Base-by-base conservation (phyloP, 768 basidiomycete genomes). In the Macrolepiota dolichaula region DNA sequence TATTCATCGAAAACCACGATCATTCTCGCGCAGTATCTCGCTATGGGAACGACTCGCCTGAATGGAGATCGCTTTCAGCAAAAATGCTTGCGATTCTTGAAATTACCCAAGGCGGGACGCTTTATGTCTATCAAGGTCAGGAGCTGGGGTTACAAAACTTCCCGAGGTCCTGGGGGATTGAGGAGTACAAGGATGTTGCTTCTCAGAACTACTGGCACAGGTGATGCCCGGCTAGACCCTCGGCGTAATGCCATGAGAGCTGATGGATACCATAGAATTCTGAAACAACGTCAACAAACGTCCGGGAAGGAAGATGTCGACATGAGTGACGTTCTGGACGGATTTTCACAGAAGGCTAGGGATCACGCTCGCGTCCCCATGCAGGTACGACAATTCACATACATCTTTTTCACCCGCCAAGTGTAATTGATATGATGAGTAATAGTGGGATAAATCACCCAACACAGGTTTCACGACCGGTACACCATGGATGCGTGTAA, bases 81-180 rank as follows among this genome's bases (percentile, higher is more conserved):
- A 91, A 91, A 70, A 73, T 91, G 71, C 71, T 91, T 19, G 81
- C 85, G 0, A 75, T 88, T 57, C 70, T 89, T 37, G 80, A 90
- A 63, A 74, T 82, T 37, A 81, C 85, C 1, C 84, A 87, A 44
- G 74, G 78, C 7, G 89, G 90, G 5, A 89, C 89, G 19, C 72
- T 86, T 62, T 92, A 85, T 69, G 76, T 92, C 11, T 92, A 86
- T 68, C 88, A 92, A 73, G 90, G 89, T 5, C 79, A 91, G 69
- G 91, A 92, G 67, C 78, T 92, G 0, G 89, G 84, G 0, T 73
- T 88, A 70, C 82, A 78, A 70, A 87, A 87, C 59, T 83, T 87
- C 63, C 85, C 86, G 17, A 68, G 76, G 51, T 67, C 72, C 15
- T 92, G 89, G 89, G 82, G 81, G 0, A 77, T 89, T 24, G 85